Conservation (phyloP, 1,284 basidiomycete genomes). For the Papiliotrema flavescens region DNA sequence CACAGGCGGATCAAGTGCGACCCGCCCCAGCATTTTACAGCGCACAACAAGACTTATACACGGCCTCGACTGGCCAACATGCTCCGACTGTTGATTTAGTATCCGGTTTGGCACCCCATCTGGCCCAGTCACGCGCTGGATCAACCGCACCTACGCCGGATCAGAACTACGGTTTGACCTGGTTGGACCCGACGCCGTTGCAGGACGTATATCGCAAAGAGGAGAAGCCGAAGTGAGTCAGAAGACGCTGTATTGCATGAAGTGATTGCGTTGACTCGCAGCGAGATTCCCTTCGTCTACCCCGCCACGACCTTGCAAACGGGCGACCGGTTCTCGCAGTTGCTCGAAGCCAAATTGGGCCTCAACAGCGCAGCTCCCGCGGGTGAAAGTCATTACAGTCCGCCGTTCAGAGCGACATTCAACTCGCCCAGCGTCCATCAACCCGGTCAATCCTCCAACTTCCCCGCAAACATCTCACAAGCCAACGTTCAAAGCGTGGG, state of each 20-base stretch:
- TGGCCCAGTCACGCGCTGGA: neutral
- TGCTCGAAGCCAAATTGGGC: slow-evolving; percentile 27
- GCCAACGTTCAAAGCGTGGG: neutral
- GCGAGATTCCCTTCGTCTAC: slow-evolving; percentile 8
- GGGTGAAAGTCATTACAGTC: neutral
- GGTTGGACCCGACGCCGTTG: too few species aligned
- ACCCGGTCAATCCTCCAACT: neutral
- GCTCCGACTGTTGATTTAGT: neutral
- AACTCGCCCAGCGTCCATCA: neutral
- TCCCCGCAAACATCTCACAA: neutral
- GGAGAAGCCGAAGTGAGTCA: neutral
- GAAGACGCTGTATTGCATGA: neutral
- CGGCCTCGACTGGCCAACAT: too few species aligned
- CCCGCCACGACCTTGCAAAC: slow-evolving; percentile 18
- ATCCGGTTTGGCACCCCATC: neutral
- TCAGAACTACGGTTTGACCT: neutral
- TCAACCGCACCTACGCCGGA: neutral
- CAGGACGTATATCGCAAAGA: neutral
- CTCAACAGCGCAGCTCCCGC: neutral
- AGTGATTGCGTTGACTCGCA: slow-evolving; percentile 2
- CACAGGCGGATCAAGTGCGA: neutral
- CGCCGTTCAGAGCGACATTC: neutral
- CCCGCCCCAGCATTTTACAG: neutral
- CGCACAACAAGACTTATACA: neutral
- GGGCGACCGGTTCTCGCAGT: slow-evolving; percentile 26